Evolutionary conservation across 257 asterid species (phyloP), one percentile per base, ranked within the genome.

Genomic region (Solanum gracilifrons): DNA sequence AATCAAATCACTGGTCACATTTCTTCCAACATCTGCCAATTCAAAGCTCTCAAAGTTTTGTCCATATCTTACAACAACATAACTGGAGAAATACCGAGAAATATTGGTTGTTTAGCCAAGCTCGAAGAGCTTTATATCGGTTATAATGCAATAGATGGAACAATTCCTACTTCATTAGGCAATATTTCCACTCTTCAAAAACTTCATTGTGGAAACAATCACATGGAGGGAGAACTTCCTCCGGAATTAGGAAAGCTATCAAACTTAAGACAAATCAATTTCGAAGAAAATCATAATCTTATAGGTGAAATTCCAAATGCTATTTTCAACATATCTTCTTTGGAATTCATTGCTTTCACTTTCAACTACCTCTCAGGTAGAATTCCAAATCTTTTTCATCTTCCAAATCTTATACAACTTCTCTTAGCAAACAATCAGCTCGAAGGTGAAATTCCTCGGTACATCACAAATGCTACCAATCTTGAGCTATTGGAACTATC

Each of bases 321-420:
- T 20, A 87, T 91, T 60, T 91, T 90, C 90, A 91, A 91, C 89
- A 37, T 90, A 11, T 91, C 93, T 12, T 83, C 89, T 23, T 39
- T 90, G 83, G 76, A 74, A 33, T 31, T 33, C 55, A 46, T 90
- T 25, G 91, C 88, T 23, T 82, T 91, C 88, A 62, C 72, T 3
- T 86, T n/a, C 27, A 91, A 87, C 82, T 25, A 13, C 58, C 87
- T 91, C 55, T 74, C 90, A 1, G 91, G 93, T 32, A 60, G 35
- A 20, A 25, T 90, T 69, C 90, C 90, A 12, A 37, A 90, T 36
- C 87, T 89, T 72, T 71, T 64, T 64, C 73, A 21, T 7, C 91
- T 90, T 68, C 93, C 92, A 4, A 90, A 88, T 35, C 91, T 91
- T 18, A 76, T 37, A 83, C 90, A 86, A 75, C 86, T 91, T 39